Base-by-base conservation (phyloP, 2,329 filamentous ascomycete species). In the Epichloe elymi region DNA sequence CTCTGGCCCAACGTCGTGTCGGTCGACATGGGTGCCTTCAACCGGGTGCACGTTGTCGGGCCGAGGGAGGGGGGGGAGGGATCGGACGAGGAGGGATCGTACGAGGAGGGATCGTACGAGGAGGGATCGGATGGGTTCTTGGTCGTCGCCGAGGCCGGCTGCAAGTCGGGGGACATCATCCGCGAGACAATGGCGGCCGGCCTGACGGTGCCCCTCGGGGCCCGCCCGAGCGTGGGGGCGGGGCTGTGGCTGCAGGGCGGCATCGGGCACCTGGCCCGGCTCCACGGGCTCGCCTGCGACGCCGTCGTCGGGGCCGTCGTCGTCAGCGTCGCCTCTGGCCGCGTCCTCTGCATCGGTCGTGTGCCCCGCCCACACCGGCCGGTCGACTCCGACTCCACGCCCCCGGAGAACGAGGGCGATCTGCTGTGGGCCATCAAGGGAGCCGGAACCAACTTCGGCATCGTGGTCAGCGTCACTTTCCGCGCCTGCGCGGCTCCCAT, bases 191-290 rank as follows among this genome's bases (percentile, higher is more conserved):
- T 48, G 35, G 35, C 52, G 1, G 66, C 55, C 0, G 75, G 73
- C 2, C 1, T 83, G 49, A 76, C 74, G 51, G 73, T 84, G 2
- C 79, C 80, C 0, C 60, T 84, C 3, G 81, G 80, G 2, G 60
- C 77, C 26, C 76, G 80, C 5, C 80, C 80, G 55, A 83, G 79
- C 55, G 78, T 84, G 26, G 80, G 81, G 3, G 73, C 77, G 0
- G 81, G 81, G 0, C 56, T 80, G 14, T 83, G 78, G 78, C 66
- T 85, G 45, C 79, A 84, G 66, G 81, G 81, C 40, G 80, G 80
- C 49, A 79, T 84, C 46, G 79, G 80, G 2, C 78, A 82, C 55
- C 65, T 81, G n/a, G 58, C 74, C 37, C 69, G 79, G 52, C 50
- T 69, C 8, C 62, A 79, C 55, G 79, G 80, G 1, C 76, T 85